Evolutionary conservation across 108 stramenopile species (phyloP).

Genomic region (Conticribra weissflogii): DNA sequence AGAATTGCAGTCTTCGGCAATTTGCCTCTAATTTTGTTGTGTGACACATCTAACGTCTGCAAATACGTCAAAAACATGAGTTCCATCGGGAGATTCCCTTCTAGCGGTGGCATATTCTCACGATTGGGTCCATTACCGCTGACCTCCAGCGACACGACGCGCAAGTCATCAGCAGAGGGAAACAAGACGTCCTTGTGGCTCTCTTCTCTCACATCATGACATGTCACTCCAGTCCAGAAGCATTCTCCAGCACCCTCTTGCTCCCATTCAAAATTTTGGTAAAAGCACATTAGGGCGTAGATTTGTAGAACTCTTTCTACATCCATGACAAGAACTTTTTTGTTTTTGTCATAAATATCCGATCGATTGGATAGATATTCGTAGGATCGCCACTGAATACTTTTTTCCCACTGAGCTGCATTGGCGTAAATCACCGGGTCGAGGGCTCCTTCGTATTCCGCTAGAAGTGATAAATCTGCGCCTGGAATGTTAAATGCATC

Average conservation of each 20-base stretch:
- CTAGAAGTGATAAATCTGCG: background rate
- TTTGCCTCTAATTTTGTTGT: constrained; percentile 23
- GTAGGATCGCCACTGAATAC: constrained; percentile 28
- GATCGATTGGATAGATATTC: constrained; percentile 11
- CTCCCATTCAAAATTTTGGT: background rate
- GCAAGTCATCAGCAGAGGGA: constrained; percentile 1
- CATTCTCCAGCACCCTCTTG: constrained; percentile 14
- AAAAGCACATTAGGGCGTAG: constrained; percentile 20
- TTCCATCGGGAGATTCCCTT: constrained; percentile 17
- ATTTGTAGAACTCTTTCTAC: constrained; percentile 19
- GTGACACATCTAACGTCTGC: constrained; percentile 25
- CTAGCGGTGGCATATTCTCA: background rate
- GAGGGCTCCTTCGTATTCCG: background rate
- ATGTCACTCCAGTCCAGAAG: constrained; percentile 22
- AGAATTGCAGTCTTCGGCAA: constrained; percentile 16
- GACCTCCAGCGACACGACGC: constrained; percentile 12
- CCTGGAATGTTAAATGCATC: background rate
- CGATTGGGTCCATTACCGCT: constrained; percentile 5
- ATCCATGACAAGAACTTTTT: constrained; percentile 10
- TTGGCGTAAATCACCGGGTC: background rate
- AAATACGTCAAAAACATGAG: constrained; percentile 21
- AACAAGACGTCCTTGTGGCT: constrained; percentile 2
- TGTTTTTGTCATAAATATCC: constrained; percentile 13
- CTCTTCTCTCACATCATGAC: constrained; percentile 2
- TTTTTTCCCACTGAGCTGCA: constrained; percentile 1